phyloP scores from a whole-genome alignment of 2,329 filamentous ascomycete genomes.

The Onygena corvina region DNA sequence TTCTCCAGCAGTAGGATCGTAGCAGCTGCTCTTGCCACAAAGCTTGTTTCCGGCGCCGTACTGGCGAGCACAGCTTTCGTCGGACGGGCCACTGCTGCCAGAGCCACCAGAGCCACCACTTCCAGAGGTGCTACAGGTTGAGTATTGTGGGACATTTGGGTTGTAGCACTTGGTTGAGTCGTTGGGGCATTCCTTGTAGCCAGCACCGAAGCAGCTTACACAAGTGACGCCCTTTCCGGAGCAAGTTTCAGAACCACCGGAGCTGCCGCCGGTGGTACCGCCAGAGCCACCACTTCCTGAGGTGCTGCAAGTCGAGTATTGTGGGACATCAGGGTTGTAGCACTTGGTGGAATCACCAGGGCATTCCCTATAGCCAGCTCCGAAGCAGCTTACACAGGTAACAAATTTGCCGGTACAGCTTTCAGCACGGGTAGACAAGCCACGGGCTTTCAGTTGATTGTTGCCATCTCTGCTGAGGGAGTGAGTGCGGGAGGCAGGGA shows the following conservation, averaged over 20 bases:
- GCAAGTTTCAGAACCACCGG: conserved; percentile 2
- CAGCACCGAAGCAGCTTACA: conserved; percentile 8
- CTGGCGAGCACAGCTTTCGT: not conserved
- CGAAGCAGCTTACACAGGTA: conserved; percentile 10
- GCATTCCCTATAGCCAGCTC: conserved; percentile 4
- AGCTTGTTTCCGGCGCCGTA: conserved; percentile 3
- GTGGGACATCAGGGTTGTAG: conserved; percentile 5
- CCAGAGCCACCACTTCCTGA: not conserved
- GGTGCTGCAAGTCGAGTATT: not conserved
- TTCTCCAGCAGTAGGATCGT: conserved; percentile 1
- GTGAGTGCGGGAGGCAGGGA: not conserved
- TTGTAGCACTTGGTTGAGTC: conserved; percentile 4
- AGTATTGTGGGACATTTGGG: not conserved
- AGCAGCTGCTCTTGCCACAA: conserved; percentile 2
- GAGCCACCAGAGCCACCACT: not conserved
- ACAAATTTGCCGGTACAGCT: not conserved
- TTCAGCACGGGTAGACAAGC: not conserved
- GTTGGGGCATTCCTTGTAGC: conserved; percentile 7
- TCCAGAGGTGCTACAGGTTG: not conserved
- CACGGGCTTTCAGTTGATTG: not conserved
- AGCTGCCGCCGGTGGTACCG: not conserved
- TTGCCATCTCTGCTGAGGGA: not conserved
- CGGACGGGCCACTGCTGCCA: not conserved
- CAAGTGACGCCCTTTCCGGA: conserved; percentile 7
- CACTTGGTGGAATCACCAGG: conserved; percentile 4